These are phyloP conservation scores for Diversispora eburnea DNA, from an alignment of 192 early-diverging fungal genomes.

Conservation along the genomic window DNA sequence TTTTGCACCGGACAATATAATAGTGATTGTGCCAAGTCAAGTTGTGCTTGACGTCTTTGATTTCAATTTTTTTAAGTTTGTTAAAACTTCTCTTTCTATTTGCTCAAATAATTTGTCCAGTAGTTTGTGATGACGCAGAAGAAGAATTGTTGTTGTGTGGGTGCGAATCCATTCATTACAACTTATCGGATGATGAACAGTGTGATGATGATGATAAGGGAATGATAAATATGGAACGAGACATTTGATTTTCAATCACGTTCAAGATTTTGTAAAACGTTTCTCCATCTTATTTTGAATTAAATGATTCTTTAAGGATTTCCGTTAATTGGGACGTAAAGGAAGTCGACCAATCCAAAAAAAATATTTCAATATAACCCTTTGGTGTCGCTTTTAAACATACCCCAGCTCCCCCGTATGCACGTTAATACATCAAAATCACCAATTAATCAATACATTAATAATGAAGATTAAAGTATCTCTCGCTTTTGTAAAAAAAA, in stretches of 20 bases:
- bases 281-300: slow-evolving; percentile 20
- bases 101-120: too few relatives aligned
- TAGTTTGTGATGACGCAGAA: not conserved
- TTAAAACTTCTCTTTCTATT: not conserved
- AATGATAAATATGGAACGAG: not conserved
- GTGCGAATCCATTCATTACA: slow-evolving; percentile 9
- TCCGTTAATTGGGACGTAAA: slow-evolving; percentile 18
- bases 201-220: not conserved
- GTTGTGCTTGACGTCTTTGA: not conserved
- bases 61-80: slow-evolving; percentile 20
- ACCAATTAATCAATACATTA: slow-evolving; percentile 23
- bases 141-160: not conserved
- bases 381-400: slow-evolving; percentile 24
- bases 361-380: slow-evolving; percentile 23
- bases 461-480: slow-evolving; percentile 21
- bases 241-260: slow-evolving; percentile 6
- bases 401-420: slow-evolving; percentile 7
- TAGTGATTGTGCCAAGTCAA: slow-evolving; percentile 18
- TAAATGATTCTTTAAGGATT: slow-evolving; percentile 11
- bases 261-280: not conserved
- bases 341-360: slow-evolving; percentile 17
- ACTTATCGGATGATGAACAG: slow-evolving; percentile 7
- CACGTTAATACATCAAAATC: slow-evolving; percentile 24
- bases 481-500: slow-evolving; percentile 21
- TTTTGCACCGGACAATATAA: too few relatives aligned